Base-by-base conservation (phyloP, 2,329 filamentous ascomycete genomes). In the Arthrobotrys conoides region DNA sequence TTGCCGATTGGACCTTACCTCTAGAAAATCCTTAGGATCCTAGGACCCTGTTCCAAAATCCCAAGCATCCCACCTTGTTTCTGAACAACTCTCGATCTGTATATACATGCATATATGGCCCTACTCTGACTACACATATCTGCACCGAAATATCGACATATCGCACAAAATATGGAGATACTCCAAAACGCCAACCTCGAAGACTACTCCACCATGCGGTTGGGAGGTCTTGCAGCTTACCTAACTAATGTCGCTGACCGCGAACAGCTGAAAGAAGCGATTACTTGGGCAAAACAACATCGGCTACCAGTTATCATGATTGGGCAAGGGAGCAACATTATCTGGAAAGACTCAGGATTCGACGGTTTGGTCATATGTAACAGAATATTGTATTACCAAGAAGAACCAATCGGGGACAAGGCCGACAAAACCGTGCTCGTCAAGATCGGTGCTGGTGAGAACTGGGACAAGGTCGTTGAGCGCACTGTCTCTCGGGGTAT, bases 301-400 rank as follows among this genome's bases (percentile, higher is more conserved):
- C 20, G 24, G 36, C 12, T 72, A 57, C 36, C 59, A 16, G 33
- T 66, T 6, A 24, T 72, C 12, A 38, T 65, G 59, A 66, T 65
- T 24, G 59, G 61, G 12, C 33, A 48, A 22, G 70, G 70, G 1
- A 73, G 61, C 38, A 73, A 73, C 20, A 61, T 61, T 6, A 61
- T 73, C 8, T 73, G 70, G 70, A 59, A 44, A 41, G 70, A 73
- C 16, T 41, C 18, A 41, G 70, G 70, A 14, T 67, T 73, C 33
- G 4, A 51, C 20, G 70, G 70, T 6, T 24, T 73, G 16, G 27
- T 73, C 14, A 59, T 73, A 18, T 27, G 61, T 20, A 73, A 73
- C 18, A 51, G 36, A 51, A 61, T 73, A n/a, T 46, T 51, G 16
- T 36, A 61, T n/a, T 67, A 67, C 36, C 27, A 63, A 20, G 63